Base-by-base conservation (phyloP, 2,329 filamentous ascomycete species). In the Colletotrichum euphorbiae region DNA sequence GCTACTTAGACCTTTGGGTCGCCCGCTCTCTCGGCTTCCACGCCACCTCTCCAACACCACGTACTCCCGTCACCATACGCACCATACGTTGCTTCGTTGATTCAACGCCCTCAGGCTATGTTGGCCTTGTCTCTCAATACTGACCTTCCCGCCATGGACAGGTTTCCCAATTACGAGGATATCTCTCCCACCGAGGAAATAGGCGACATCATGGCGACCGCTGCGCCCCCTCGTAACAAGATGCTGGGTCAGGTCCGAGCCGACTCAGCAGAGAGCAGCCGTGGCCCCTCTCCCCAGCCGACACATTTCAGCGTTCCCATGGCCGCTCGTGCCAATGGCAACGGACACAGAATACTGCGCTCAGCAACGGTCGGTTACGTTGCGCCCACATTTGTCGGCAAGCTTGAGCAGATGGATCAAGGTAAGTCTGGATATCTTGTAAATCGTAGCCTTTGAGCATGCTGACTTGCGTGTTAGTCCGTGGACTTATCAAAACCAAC, bases 281-380 rank as follows among this genome's bases (percentile, higher is more conserved):
- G 93, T 64, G 87, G 91, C 70, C 93, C 94, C 24, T 97, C 94
- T 62, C 93, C 94, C 24, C 93, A 97, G 77, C 93, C 94, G 28
- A 94, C 93, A 66, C 93, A 97, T 79, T 85, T 97, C 78, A 91
- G 87, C 73, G 85, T 94, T 21, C 90, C 92, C 13, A 84, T 87
- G 64, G 81, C 75, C 80, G 81, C 76, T 74, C 82, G 78, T 74
- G 69, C 79, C 73, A 82, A 85, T 76, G 80, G 85, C 77, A 86
- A 90, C 80, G 87, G 88, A 66, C 89, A 93, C 77, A 88, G 91
- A 63, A 86, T 95, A 63, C 84, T 98, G 67, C 93, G 94, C 19
- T 96, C 96, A 72, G 91, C 93, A 73, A 96, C 94, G 33, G 91
- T 97, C 42, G 96, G 96, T 76, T 99, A 99, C 83, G 91, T 97